phyloP scores from a whole-genome alignment of 2,329 filamentous ascomycete genomes.

The Colletotrichum spinosum region DNA sequence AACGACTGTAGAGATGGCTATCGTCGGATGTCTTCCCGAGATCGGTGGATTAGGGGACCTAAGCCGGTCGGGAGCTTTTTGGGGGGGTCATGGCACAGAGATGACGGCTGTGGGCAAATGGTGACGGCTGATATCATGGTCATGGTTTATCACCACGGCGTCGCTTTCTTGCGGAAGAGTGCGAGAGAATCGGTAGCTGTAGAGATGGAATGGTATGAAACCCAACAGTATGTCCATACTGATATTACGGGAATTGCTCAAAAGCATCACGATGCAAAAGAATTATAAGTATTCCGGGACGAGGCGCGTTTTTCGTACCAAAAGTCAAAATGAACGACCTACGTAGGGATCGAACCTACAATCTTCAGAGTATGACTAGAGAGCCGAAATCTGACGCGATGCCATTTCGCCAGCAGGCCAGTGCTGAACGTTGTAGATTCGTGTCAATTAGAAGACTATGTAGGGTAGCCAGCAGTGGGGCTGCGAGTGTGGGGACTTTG shows the following conservation, averaged over 20 bases:
- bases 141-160: neutral
- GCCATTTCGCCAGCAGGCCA: conserved; percentile 38
- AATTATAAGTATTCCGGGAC: neutral
- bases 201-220: too few species aligned
- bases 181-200: too few species aligned
- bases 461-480: neutral
- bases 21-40: conserved; percentile 34
- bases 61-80: neutral
- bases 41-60: conserved; percentile 15
- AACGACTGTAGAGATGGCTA: conserved; percentile 30
- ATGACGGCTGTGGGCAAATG: neutral
- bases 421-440: accelerated
- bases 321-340: conserved; percentile 8
- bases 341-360: conserved; percentile 37
- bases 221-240: too few species aligned
- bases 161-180: too few species aligned
- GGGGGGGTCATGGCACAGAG: neutral
- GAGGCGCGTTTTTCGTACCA: accelerated
- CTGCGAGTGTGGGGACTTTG: neutral
- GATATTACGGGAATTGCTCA: too few species aligned
- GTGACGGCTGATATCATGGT: neutral
- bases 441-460: neutral
- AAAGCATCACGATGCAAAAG: neutral
- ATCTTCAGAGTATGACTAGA: conserved; percentile 33
- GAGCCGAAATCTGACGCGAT: conserved; percentile 38